phyloP scores from a whole-genome alignment of 2,329 filamentous ascomycete genomes.

The Ophiostoma populinum region DNA sequence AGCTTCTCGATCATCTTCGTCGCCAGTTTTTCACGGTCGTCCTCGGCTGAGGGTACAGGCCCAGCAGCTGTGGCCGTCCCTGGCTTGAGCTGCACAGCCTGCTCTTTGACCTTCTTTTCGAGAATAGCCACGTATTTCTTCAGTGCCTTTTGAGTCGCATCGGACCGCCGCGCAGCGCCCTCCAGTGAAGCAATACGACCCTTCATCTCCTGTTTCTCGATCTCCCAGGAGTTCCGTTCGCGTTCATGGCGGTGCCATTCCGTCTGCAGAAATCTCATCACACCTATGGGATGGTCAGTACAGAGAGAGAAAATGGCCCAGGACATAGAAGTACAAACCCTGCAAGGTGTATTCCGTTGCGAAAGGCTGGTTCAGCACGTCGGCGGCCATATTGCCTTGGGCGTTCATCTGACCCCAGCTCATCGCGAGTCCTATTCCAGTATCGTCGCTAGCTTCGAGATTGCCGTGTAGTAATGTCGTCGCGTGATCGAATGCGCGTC shows the following conservation, averaged over 20 bases:
- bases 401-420: conserved; percentile 21
- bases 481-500: not conserved
- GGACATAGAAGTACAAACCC: conserved; percentile 22
- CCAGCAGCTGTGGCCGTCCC: conserved; percentile 22
- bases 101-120: conserved; percentile 72
- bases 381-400: conserved; percentile 23
- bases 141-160: conserved; percentile 73
- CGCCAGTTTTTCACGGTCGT: conserved; percentile 30
- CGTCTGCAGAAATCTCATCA: conserved; percentile 97
- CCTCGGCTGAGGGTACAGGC: conserved; percentile 21
- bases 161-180: conserved; percentile 71
- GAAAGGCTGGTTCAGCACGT: conserved; percentile 34
- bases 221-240: conserved; percentile 96
- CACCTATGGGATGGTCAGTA: too few species aligned
- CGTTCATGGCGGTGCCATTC: conserved; percentile 98
- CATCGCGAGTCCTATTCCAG: too few species aligned
- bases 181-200: conserved; percentile 88
- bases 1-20: conserved; percentile 20
- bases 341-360: conserved; percentile 46
- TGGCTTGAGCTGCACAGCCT: conserved; percentile 52
- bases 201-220: conserved; percentile 98
- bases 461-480: not conserved
- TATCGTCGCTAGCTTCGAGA: not conserved
- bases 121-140: conserved; percentile 83
- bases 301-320: too few species aligned